A percentile compares a stretch with the other conserved stretches of the same genome.
Evolutionary conservation across 768 basidiomycete genomes (phyloP).

Genomic region (Russula earlei): DNA sequence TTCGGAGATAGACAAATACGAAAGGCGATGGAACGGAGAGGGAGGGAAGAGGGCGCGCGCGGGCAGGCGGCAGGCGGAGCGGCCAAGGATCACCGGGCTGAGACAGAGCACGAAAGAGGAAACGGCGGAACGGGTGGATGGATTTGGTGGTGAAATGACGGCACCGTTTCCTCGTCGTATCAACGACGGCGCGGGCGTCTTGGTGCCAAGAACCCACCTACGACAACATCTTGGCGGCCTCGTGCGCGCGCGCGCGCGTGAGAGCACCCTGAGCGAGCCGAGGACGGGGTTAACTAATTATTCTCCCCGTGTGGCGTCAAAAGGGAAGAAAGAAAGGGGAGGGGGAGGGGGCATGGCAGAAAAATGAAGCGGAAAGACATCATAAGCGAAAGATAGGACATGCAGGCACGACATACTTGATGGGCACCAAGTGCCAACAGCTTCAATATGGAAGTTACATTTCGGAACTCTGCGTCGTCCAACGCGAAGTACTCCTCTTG

Average conservation of each 20-base stretch:
- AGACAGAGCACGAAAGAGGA: slow-evolving; percentile 1
- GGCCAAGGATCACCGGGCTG: slow-evolving; percentile 1
- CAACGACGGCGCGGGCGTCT: not conserved
- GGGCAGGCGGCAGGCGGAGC: not conserved
- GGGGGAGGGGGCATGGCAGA: no score
- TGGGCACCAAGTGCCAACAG: slow-evolving; percentile 62
- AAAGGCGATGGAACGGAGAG: not conserved
- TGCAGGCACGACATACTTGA: slow-evolving; percentile 29
- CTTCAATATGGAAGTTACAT: slow-evolving; percentile 44
- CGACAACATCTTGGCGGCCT: not conserved
- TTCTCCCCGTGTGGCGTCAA: no score
- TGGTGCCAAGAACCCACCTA: slow-evolving; percentile 3
- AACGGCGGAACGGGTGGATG: not conserved
- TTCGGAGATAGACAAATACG: not conserved
- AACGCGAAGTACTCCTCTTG: slow-evolving; percentile 39
- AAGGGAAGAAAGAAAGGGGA: not conserved
- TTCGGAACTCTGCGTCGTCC: slow-evolving; percentile 33
- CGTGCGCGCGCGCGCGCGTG: not conserved
- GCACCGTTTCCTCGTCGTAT: no score
- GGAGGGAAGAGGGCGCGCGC: not conserved
- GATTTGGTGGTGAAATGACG: not conserved
- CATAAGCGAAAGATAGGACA: slow-evolving; percentile 15
- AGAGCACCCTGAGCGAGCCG: no score
- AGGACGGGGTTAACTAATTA: not conserved
- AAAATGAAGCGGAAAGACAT: not conserved